Conservation (phyloP, 179 eudicot species). For the Nepenthes alata region DNA sequence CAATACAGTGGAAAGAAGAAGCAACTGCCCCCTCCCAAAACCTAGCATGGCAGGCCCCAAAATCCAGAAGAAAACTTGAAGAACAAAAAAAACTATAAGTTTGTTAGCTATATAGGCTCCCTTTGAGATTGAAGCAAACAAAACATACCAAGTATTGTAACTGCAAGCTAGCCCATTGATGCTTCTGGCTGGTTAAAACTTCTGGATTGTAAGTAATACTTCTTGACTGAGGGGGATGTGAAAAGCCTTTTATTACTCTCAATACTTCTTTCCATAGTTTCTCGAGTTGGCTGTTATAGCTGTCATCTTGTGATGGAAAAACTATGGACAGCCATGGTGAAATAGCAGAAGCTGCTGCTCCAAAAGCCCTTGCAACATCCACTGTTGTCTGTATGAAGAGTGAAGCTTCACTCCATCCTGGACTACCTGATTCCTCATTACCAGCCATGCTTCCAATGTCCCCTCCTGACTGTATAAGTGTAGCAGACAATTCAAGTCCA, state of each 20-base stretch:
- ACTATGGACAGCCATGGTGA: slow-evolving; percentile 74
- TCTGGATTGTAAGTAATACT: slow-evolving; percentile 68
- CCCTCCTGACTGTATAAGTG: slow-evolving; percentile 17
- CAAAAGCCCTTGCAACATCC: slow-evolving; percentile 80
- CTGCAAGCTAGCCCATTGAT: slow-evolving; percentile 95
- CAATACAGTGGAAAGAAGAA: no score
- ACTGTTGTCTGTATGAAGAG: slow-evolving; percentile 40
- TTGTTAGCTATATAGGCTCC: no score
- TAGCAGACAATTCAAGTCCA: not conserved
- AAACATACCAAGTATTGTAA: slow-evolving; percentile 58
- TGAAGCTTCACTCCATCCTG: slow-evolving; percentile 50
- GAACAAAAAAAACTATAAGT: no score
- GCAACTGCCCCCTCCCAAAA: no score
- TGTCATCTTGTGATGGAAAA: slow-evolving; percentile 61
- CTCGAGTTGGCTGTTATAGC: slow-evolving; percentile 44
- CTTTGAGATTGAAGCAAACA: no score
- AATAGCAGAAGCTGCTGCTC: slow-evolving; percentile 54
- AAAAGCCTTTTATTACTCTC: slow-evolving; percentile 66
- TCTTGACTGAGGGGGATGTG: slow-evolving; percentile 58
- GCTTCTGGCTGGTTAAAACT: slow-evolving; percentile 87
- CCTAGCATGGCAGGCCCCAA: no score
- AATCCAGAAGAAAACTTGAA: no score
- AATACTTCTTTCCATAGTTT: slow-evolving; percentile 62
- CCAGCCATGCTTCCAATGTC: slow-evolving; percentile 36
- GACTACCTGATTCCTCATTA: slow-evolving; percentile 46